Evolutionary conservation across 345 rosid species (phyloP).

Genomic region (Durio zibethinus): DNA sequence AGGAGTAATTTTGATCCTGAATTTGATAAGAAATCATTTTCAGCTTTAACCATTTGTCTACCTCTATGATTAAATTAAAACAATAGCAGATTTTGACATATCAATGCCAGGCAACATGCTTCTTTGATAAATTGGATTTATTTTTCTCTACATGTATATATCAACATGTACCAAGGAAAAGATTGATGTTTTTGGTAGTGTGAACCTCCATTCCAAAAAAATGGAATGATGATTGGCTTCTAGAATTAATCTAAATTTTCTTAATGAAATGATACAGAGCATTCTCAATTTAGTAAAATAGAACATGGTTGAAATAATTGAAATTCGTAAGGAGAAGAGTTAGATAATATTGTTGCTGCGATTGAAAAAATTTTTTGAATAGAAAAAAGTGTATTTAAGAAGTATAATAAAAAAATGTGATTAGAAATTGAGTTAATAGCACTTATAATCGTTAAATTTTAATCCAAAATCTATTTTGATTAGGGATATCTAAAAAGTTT

Average conservation of each 20-base stretch:
- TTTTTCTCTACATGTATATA: not conserved
- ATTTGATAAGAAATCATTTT: slow-evolving; percentile 1
- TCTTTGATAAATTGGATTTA: not conserved
- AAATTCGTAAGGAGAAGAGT: too few relatives aligned
- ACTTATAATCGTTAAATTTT: too few relatives aligned
- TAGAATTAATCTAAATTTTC: not conserved
- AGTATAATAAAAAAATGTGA: too few relatives aligned
- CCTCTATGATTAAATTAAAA: not conserved
- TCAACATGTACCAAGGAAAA: slow-evolving; percentile 5
- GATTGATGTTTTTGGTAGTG: not conserved
- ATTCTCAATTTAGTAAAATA: not conserved
- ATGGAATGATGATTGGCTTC: not conserved
- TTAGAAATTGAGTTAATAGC: too few relatives aligned
- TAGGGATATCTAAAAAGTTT: too few relatives aligned
- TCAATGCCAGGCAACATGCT: slow-evolving; percentile 6
- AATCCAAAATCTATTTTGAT: too few relatives aligned
- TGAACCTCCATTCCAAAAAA: not conserved
- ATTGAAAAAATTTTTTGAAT: too few relatives aligned
- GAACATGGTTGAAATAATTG: not conserved
- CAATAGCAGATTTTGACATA: slow-evolving; percentile 12
- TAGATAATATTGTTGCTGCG: too few relatives aligned
- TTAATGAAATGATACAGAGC: not conserved
- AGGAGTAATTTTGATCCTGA: not conserved
- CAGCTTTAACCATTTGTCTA: not conserved
- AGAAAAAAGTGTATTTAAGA: too few relatives aligned